Conservation (phyloP, 2,329 filamentous ascomycete species). For the Exophiala mesophila region DNA sequence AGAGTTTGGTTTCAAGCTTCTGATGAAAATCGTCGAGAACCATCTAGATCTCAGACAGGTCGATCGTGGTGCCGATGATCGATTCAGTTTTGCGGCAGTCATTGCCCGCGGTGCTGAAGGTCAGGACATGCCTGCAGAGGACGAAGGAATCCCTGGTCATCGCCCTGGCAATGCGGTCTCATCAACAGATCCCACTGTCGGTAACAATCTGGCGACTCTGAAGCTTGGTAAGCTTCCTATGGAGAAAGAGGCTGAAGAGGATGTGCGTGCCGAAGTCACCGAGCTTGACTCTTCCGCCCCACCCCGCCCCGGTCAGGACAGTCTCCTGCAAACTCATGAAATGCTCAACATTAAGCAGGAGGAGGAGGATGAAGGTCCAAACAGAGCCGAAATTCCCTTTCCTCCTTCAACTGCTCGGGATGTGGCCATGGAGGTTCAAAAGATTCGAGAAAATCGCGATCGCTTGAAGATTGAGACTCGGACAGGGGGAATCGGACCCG, state of each 20-base stretch:
- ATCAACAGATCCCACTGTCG: constrained; percentile 51
- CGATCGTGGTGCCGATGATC: constrained; percentile 54
- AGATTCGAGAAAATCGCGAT: constrained; percentile 87
- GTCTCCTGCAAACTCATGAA: constrained; percentile 82
- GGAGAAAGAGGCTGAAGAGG: constrained; percentile 74
- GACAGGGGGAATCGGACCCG: constrained; percentile 75
- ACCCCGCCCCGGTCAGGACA: constrained; percentile 64
- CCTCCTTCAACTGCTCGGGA: constrained; percentile 85
- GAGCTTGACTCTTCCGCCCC: constrained; percentile 78
- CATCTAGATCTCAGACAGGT: constrained; percentile 56
- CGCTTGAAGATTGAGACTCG: constrained; percentile 81
- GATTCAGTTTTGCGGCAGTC: constrained; percentile 56
- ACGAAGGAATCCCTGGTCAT: constrained; percentile 65
- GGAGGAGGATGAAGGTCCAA: constrained; percentile 78
- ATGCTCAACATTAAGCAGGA: constrained; percentile 75
- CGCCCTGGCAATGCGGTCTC: constrained; percentile 60
- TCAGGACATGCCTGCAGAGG: constrained; percentile 58
- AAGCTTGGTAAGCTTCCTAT: constrained; percentile 77
- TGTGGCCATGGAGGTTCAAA: constrained; percentile 89
- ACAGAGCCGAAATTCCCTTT: constrained; percentile 72
- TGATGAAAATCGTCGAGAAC: constrained; percentile 66
- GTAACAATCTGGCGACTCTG: constrained; percentile 56
- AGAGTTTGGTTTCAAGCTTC: constrained; percentile 70
- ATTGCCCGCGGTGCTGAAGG: constrained; percentile 51
- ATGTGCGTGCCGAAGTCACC: constrained; percentile 80